Base-by-base conservation (phyloP, 2,329 filamentous ascomycete species). In the Colletotrichum tropicale region DNA sequence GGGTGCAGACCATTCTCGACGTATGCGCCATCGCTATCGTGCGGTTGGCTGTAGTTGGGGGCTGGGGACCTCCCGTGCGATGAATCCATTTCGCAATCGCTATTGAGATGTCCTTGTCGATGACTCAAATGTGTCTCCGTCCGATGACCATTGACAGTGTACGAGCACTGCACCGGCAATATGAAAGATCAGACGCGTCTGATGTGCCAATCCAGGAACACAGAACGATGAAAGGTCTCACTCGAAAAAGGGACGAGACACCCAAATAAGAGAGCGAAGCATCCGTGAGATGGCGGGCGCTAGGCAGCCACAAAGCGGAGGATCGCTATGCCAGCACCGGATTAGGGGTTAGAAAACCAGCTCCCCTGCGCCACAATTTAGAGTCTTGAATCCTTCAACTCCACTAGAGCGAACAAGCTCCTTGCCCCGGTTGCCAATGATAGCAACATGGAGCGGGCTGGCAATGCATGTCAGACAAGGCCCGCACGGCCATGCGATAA, bases 1-100 rank as follows among this genome's bases (percentile, higher is more conserved):
- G 72, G 72, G 5, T 74, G 72, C 9, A 71, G 61, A 4, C 72
- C 72, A 8, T 66, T 74, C 15, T 74, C 72, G 12, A 70, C 60
- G 28, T 60, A 70, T 7, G 60, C 34, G 6, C 30, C 26, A 15
- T 74, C 60, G 24, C 34, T 32, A 21, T 15, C 10, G 18, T 48
- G 28, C 5, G 58, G 28, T 24, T 62, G 70, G 38, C 28, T 56
- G 65, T 61, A 61, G 48, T 21, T 32, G 4, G 15, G 16, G 24
- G 12, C 32, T 24, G 32, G 32, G 24, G 55, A 61, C 6, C 43
- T 52, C 48, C 48, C 26, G 34, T 60, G 43, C 4, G 70, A 26
- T 16, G 48, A 26, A n/a, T 68, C 52, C 70, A 72, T 72, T 18
- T 24, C 21, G 34, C 34, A 36, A 36, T 32, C 13, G 8, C 38